phyloP scores from a whole-genome alignment of 805 yeast species.

The Lipomyces orientalis region DNA sequence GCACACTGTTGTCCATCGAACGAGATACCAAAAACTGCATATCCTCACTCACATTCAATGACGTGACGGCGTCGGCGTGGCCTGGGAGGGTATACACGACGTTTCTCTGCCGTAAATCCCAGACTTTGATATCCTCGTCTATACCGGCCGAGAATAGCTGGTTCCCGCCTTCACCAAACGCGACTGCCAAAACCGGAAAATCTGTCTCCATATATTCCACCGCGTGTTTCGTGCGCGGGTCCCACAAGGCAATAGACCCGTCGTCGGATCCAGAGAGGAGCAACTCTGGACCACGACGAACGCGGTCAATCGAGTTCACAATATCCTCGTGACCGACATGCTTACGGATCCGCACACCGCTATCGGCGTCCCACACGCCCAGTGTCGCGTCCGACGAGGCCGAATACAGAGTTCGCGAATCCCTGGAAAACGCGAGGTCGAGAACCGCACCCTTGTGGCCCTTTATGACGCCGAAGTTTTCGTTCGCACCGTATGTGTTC shows the following conservation, averaged over 20 bases:
- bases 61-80: slow-evolving; percentile 60
- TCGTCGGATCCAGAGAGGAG: slow-evolving; percentile 69
- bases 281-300: slow-evolving; percentile 44
- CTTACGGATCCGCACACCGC: slow-evolving; percentile 61
- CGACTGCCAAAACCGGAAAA: slow-evolving; percentile 66
- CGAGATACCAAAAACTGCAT: slow-evolving; percentile 57
- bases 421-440: slow-evolving; percentile 61
- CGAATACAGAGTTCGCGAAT: slow-evolving; percentile 51
- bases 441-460: slow-evolving; percentile 74
- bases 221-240: slow-evolving; percentile 58
- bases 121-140: slow-evolving; percentile 65
- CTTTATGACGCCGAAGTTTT: slow-evolving; percentile 53
- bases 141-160: slow-evolving; percentile 66
- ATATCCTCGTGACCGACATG: slow-evolving; percentile 57
- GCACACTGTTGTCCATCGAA: slow-evolving; percentile 62
- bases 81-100: slow-evolving; percentile 56
- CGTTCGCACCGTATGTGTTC: slow-evolving; percentile 50
- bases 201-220: slow-evolving; percentile 52
- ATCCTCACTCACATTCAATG: slow-evolving; percentile 56
- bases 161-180: slow-evolving; percentile 49
- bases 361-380: slow-evolving; percentile 65
- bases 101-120: slow-evolving; percentile 55
- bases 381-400: slow-evolving; percentile 68
- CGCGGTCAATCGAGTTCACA: slow-evolving; percentile 60
- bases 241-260: slow-evolving; percentile 68